A percentile compares a stretch with the other conserved stretches of the same genome.
Conservation (phyloP, 2,329 filamentous ascomycete species). For the Fusarium camptoceras region DNA sequence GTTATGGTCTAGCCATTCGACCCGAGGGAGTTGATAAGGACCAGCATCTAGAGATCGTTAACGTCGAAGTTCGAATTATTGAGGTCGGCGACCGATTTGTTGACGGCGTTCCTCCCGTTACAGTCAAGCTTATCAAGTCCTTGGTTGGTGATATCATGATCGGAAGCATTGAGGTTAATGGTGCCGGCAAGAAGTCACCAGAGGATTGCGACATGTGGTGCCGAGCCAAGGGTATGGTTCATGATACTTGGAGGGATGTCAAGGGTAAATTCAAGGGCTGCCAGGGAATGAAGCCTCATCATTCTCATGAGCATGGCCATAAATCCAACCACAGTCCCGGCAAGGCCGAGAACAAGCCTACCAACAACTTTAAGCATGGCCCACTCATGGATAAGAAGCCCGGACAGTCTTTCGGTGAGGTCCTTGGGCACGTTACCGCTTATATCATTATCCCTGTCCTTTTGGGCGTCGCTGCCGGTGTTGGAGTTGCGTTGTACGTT, state of each 20-base stretch:
- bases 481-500: constrained; percentile 72
- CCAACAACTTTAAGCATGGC: constrained; percentile 32
- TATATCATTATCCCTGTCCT: constrained; percentile 76
- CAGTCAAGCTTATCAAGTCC: constrained; percentile 72
- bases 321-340: constrained; percentile 30
- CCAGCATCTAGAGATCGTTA: constrained; percentile 63
- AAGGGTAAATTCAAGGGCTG: constrained; percentile 46
- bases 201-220: constrained; percentile 63
- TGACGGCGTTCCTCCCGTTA: constrained; percentile 65
- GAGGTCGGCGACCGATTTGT: constrained; percentile 69
- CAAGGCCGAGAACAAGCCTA: constrained; percentile 40
- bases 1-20: constrained; percentile 61
- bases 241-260: constrained; percentile 45
- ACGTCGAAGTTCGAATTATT: constrained; percentile 68
- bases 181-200: constrained; percentile 29
- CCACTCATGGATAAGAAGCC: constrained; percentile 21
- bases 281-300: constrained; percentile 37
- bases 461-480: constrained; percentile 75
- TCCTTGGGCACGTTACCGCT: constrained; percentile 67
- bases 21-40: constrained; percentile 61
- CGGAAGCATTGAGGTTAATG: constrained; percentile 57
- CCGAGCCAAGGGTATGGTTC: constrained; percentile 57
- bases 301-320: constrained; percentile 18
- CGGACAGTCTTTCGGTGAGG: constrained; percentile 57
- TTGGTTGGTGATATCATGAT: constrained; percentile 67